These are phyloP conservation scores for Euphorbia schlechtendalii DNA, from an alignment of 441 rosid species.

Conservation along the genomic window DNA sequence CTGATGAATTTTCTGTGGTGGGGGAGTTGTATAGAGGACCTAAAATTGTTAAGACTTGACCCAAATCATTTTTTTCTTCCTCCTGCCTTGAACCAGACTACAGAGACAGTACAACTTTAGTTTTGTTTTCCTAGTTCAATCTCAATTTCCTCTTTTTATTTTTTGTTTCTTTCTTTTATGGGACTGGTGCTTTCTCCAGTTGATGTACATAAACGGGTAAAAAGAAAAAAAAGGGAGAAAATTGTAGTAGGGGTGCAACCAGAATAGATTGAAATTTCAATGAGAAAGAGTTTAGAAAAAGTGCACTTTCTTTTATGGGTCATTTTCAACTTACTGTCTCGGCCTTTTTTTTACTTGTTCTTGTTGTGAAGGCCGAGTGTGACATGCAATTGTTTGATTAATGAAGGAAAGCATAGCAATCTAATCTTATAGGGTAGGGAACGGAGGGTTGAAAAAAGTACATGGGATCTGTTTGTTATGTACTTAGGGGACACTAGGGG, in stretches of 20 bases:
- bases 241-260: conserved; percentile 21
- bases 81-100: too few species aligned
- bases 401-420: too few species aligned
- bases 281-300: conserved; percentile 18
- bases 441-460: too few species aligned
- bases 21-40: conserved; percentile 61
- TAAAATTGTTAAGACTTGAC: conserved; percentile 26
- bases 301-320: conserved; percentile 15
- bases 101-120: too few species aligned
- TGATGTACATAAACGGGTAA: conserved; percentile 35
- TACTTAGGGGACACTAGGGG: too few species aligned
- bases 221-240: not conserved
- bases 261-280: conserved; percentile 15
- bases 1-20: conserved; percentile 41
- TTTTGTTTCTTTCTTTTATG: conserved; percentile 3
- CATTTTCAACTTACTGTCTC: not conserved
- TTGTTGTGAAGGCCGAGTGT: not conserved
- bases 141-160: not conserved
- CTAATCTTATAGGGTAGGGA: too few species aligned
- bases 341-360: not conserved
- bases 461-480: too few species aligned
- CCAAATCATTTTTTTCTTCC: not conserved
- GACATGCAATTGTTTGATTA: not conserved
- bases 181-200: conserved; percentile 22
- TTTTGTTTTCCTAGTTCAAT: conserved; percentile 6